These are phyloP conservation scores for Picea engelmannii DNA, from an alignment of 83 land plant genomes.

Conservation along the genomic window DNA sequence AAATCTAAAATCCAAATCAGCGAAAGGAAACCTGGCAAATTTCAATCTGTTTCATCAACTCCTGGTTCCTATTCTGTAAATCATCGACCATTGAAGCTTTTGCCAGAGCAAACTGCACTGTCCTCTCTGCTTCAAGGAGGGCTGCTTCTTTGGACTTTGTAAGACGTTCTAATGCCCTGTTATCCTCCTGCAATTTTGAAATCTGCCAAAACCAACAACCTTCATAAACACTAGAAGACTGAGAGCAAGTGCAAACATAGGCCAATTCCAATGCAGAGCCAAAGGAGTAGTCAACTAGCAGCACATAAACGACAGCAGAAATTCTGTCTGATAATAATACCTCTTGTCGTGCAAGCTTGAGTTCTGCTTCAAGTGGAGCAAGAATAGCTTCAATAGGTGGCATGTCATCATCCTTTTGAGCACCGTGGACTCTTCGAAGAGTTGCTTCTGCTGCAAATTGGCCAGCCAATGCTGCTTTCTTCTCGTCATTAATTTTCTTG, in stretches of 20 bases:
- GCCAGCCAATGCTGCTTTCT: conserved; percentile 96
- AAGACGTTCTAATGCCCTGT: conserved; percentile 96
- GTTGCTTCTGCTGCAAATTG: conserved; percentile 99
- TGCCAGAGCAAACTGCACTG: conserved; percentile 85
- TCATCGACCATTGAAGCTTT: conserved; percentile 99
- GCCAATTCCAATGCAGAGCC: not conserved
- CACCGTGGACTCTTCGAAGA: conserved; percentile 94
- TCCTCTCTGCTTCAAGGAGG: conserved; percentile 93
- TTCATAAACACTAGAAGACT: not conserved
- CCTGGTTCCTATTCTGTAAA: conserved; percentile 94
- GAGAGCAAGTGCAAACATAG: not conserved
- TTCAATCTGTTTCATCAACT: conserved; percentile 95
- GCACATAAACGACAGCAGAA: not conserved
- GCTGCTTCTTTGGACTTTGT: conserved; percentile 99
- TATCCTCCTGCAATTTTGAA: conserved; percentile 94
- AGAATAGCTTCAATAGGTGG: conserved; percentile 97
- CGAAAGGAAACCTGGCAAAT: conserved; percentile 82
- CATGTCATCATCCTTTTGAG: conserved; percentile 98
- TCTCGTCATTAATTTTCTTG: conserved; percentile 95
- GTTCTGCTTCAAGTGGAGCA: conserved; percentile 97
- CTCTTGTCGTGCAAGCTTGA: conserved; percentile 77
- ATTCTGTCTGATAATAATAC: not conserved
- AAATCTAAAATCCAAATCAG: not conserved
- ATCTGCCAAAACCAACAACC: conserved; percentile 44
- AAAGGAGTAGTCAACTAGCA: not conserved